Conservation (phyloP, 139 green algal genomes). For the Chlorella sp. region DNA sequence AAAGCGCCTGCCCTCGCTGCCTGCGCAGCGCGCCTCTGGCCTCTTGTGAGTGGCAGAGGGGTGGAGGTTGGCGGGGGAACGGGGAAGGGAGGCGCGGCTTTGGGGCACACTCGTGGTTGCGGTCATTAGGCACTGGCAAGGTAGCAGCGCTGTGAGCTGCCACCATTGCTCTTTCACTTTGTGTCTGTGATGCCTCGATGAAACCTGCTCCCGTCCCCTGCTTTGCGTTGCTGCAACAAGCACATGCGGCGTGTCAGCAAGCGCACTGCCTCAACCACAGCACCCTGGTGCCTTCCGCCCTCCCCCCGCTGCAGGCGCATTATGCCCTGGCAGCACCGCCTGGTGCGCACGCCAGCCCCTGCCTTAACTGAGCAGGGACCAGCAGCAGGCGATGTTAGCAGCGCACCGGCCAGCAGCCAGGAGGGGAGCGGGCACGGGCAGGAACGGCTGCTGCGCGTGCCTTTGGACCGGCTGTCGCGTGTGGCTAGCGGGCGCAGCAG, state of each 20-base stretch:
- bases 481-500: not conserved
- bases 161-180: not conserved
- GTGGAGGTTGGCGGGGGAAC: not conserved
- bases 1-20: not conserved
- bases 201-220: not conserved
- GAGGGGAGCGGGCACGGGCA: not conserved
- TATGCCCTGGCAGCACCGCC: conserved; percentile 31
- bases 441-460: not conserved
- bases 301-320: not conserved
- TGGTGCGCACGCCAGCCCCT: not conserved
- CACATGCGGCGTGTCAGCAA: not conserved
- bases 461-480: not conserved
- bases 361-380: not conserved
- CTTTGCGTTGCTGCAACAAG: not conserved
- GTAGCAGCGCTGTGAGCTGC: not conserved
- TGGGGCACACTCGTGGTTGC: not conserved
- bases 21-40: not conserved
- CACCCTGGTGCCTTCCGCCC: not conserved
- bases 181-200: no score
- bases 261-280: not conserved
- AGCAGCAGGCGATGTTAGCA: not conserved
- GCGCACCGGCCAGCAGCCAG: conserved; percentile 4
- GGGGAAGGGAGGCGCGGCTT: no score
- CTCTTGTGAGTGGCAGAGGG: not conserved
- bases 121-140: not conserved